Percentiles rank a stretch among this genome's conserved stretches.
Evolutionary conservation across 2,329 filamentous ascomycete species (phyloP).

Genomic region (Monosporascus sp.): DNA sequence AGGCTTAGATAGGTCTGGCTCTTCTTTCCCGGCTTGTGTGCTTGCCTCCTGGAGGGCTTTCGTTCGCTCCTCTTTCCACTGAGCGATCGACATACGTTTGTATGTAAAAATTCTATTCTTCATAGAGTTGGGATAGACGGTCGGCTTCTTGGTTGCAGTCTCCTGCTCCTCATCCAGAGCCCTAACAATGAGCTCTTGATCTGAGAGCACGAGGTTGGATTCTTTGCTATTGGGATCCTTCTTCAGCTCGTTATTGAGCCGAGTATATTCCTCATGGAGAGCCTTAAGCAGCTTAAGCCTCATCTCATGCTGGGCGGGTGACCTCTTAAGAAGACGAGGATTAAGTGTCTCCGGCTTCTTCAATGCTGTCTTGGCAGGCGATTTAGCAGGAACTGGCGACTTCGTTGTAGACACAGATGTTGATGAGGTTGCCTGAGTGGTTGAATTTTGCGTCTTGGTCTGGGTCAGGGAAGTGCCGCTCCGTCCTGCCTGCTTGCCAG

Average conservation of each 20-base stretch:
- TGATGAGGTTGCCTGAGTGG: not conserved
- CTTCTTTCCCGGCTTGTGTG: constrained; percentile 28
- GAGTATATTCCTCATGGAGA: constrained; percentile 59
- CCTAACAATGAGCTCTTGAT: constrained; percentile 62
- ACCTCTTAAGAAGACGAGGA: constrained; percentile 56
- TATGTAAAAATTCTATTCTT: constrained; percentile 73
- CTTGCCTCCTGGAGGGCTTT: constrained; percentile 23
- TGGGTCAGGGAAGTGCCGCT: not conserved
- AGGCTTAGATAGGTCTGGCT: constrained; percentile 36
- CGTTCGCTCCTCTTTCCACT: constrained; percentile 63
- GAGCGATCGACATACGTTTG: constrained; percentile 65
- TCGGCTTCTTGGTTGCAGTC: constrained; percentile 58
- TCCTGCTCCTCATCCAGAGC: constrained; percentile 76
- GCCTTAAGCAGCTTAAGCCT: constrained; percentile 54
- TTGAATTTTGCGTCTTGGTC: not conserved
- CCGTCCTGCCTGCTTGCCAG: not conserved
- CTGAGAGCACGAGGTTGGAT: constrained; percentile 49
- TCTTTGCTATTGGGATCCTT: constrained; percentile 46
- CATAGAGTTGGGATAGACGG: constrained; percentile 77
- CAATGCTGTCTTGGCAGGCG: constrained; percentile 8
- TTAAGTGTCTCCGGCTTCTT: constrained; percentile 53
- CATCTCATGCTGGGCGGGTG: constrained; percentile 52
- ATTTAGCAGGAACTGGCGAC: constrained; percentile 1
- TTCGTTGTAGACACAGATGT: constrained; percentile 1
- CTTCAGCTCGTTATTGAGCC: constrained; percentile 59